A percentile compares a stretch with the other conserved stretches of the same genome.
Evolutionary conservation across 164 flowering plant species (phyloP).

Genomic region (Echeveria elegans): DNA sequence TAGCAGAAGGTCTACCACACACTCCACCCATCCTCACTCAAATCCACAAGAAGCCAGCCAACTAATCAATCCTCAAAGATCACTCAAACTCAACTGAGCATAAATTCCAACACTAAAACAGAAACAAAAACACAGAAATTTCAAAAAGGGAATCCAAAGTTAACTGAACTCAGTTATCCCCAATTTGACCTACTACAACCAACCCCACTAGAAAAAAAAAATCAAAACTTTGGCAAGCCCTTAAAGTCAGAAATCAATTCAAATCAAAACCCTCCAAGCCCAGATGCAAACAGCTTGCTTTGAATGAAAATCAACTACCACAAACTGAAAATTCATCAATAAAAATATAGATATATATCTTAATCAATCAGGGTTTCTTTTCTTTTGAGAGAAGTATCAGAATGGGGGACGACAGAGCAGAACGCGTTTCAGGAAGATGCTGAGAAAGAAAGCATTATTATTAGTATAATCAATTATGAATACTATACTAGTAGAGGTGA

Average conservation of each 20-base stretch:
- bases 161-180: not conserved
- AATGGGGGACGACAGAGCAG: not conserved
- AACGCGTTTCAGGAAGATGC: not conserved
- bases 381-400: not conserved
- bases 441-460: no score
- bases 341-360: not conserved
- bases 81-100: not conserved
- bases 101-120: not conserved
- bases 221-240: not conserved
- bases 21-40: conserved; percentile 32
- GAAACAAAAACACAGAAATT: not conserved
- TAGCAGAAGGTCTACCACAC: conserved; percentile 28
- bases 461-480: no score
- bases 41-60: not conserved
- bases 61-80: not conserved
- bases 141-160: not conserved
- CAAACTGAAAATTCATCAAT: not conserved
- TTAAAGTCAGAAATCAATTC: no score
- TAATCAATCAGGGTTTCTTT: not conserved
- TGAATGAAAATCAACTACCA: no score
- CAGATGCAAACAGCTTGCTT: not conserved
- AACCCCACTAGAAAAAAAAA: not conserved
- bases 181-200: not conserved
- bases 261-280: not conserved
- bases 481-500: no score